phyloP scores from a whole-genome alignment of 2,329 filamentous ascomycete genomes.

The Amesomyces nigricolor region DNA sequence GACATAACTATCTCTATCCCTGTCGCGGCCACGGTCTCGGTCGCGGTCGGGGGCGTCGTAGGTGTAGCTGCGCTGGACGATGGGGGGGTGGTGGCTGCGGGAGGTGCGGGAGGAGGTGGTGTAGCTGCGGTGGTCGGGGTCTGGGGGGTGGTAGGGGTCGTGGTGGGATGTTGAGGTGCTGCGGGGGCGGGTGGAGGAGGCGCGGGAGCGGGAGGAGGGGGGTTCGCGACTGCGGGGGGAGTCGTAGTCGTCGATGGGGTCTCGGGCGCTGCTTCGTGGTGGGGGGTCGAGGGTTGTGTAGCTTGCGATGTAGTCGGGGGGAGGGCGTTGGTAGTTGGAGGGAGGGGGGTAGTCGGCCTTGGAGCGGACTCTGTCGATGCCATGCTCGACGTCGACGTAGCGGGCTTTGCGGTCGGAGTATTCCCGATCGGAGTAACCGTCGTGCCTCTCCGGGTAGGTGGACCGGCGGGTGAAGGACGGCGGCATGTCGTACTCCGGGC shows the following conservation, averaged over 20 bases:
- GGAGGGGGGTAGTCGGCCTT: conserved; percentile 31
- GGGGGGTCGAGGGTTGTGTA: conserved; percentile 31
- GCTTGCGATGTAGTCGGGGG: conserved; percentile 34
- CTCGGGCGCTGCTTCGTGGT: conserved; percentile 24
- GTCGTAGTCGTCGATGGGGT: conserved; percentile 36
- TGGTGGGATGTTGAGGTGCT: conserved; percentile 37
- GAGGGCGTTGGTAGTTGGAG: conserved; percentile 33
- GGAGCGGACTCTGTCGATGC: conserved; percentile 36
- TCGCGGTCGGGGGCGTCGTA: conserved; percentile 23
- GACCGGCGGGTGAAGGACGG: conserved; percentile 39
- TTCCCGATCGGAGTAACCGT: conserved; percentile 28
- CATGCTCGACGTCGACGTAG: conserved; percentile 35
- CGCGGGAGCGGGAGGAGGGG: conserved; percentile 34
- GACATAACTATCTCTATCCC: conserved; percentile 36
- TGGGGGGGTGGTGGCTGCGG: conserved; percentile 24
- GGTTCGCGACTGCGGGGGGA: conserved; percentile 38
- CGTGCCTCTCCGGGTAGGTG: conserved; percentile 38
- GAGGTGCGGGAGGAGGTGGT: conserved; percentile 34
- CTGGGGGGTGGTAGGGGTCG: conserved; percentile 34
- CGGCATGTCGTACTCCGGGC: conserved; percentile 38
- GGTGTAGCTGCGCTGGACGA: conserved; percentile 30
- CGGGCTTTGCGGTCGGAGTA: conserved; percentile 24
- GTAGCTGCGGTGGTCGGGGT: conserved; percentile 39
- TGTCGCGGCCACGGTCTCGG: too few relatives aligned
- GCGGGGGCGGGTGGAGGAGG: conserved; percentile 33